Evolutionary conservation across 345 rosid species (phyloP).

Genomic region (Dipteronia sinensis): DNA sequence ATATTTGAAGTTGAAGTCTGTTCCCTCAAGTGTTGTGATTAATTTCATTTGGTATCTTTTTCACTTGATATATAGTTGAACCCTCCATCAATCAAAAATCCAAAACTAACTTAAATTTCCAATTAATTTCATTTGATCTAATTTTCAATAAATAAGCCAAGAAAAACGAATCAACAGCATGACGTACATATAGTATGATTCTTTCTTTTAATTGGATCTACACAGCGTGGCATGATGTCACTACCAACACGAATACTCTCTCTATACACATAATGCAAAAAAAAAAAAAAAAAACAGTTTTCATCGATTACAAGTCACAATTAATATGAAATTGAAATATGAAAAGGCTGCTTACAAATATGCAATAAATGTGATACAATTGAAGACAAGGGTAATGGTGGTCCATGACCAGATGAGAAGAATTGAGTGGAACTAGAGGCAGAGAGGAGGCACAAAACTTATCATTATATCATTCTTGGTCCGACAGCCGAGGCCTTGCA

Average conservation of each 20-base stretch:
- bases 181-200: neutral
- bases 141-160: too few relatives aligned
- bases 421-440: neutral
- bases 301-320: neutral
- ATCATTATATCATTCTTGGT: neutral
- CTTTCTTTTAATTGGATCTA: neutral
- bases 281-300: too few relatives aligned
- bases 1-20: too few relatives aligned
- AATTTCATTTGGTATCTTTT: too few relatives aligned
- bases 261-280: neutral
- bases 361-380: neutral
- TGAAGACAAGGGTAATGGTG: neutral
- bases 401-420: slow-evolving; percentile 8
- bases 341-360: neutral
- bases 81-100: too few relatives aligned
- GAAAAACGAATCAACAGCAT: too few relatives aligned
- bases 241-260: neutral
- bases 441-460: slow-evolving; percentile 7
- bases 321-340: neutral
- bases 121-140: too few relatives aligned
- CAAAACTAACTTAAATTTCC: too few relatives aligned
- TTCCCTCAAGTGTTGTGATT: too few relatives aligned
- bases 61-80: too few relatives aligned
- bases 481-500: neutral
- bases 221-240: neutral